Evolutionary conservation across 768 basidiomycete genomes (phyloP).

Genomic region (Amanita pallidorosea): DNA sequence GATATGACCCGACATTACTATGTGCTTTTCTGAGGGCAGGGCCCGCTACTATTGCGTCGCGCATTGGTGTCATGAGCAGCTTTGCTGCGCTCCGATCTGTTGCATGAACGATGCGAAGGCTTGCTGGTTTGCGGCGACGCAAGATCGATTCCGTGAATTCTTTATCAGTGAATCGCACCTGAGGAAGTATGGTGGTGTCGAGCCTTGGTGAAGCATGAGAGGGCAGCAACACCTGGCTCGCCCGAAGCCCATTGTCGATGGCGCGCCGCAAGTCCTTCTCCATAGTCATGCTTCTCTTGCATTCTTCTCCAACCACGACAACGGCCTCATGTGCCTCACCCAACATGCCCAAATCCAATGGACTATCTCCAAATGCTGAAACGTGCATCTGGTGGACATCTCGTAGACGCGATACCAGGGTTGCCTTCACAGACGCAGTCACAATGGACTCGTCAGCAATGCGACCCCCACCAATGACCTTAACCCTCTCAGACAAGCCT

Average conservation of each 20-base stretch:
- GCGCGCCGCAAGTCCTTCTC: conserved; percentile 10
- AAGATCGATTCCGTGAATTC: conserved; percentile 8
- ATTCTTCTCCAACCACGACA: conserved; percentile 14
- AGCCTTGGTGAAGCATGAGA: conserved; percentile 10
- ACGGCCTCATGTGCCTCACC: conserved; percentile 13
- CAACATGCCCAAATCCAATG: conserved; percentile 14
- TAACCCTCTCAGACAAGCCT: conserved; percentile 12
- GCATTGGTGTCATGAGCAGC: conserved; percentile 16
- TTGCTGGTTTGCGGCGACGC: conserved; percentile 6
- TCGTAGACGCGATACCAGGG: conserved; percentile 11
- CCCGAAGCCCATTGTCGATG: conserved; percentile 11
- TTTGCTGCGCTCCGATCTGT: conserved; percentile 11
- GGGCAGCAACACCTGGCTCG: conserved; percentile 13
- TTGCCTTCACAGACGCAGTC: conserved; percentile 11
- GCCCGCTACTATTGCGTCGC: conserved; percentile 11
- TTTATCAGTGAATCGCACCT: conserved; percentile 7
- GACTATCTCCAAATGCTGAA: conserved; percentile 15
- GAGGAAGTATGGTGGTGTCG: conserved; percentile 10
- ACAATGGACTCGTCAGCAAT: conserved; percentile 11
- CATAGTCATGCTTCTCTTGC: conserved; percentile 12
- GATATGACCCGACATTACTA: neutral
- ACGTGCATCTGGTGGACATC: conserved; percentile 11
- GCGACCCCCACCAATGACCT: conserved; percentile 13
- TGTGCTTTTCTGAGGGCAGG: conserved; percentile 10
- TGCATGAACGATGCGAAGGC: conserved; percentile 9